Conservation (phyloP, 176 grass and related monocot species). For the Calamus simplicifolius region DNA sequence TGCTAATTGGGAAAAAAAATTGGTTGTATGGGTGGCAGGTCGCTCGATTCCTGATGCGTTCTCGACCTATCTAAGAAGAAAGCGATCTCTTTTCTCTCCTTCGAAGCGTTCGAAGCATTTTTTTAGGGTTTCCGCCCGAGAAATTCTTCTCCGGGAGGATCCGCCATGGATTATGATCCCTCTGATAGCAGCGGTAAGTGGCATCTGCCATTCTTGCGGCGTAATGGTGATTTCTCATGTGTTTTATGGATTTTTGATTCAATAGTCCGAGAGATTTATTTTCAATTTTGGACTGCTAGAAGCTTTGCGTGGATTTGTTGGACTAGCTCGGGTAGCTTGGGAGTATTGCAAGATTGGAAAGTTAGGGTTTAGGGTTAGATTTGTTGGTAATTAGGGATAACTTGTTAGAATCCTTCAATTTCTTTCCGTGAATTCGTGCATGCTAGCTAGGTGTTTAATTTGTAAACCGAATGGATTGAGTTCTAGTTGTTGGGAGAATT, state of each 20-base stretch:
- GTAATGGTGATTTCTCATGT: background rate
- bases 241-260: background rate
- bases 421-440: too few relatives aligned
- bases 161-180: background rate
- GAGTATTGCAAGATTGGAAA: background rate
- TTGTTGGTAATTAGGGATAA: background rate
- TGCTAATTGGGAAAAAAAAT: too few relatives aligned
- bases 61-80: background rate
- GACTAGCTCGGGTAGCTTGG: background rate
- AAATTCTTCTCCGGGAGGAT: background rate
- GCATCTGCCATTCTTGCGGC: background rate
- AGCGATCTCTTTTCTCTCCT: background rate
- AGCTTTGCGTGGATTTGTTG: background rate
- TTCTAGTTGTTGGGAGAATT: too few relatives aligned
- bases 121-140: background rate
- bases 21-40: too few relatives aligned
- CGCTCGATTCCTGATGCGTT: too few relatives aligned
- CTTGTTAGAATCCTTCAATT: too few relatives aligned
- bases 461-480: too few relatives aligned
- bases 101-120: background rate
- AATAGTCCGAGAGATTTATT: background rate
- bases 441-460: too few relatives aligned
- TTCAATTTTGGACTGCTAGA: background rate
- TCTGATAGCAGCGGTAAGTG: slow-evolving; percentile 7
- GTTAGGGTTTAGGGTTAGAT: background rate